Percentiles rank a stretch among this genome's conserved stretches.
Evolutionary conservation across 345 rosid genomes (phyloP).

Genomic region (Pistacia vera): DNA sequence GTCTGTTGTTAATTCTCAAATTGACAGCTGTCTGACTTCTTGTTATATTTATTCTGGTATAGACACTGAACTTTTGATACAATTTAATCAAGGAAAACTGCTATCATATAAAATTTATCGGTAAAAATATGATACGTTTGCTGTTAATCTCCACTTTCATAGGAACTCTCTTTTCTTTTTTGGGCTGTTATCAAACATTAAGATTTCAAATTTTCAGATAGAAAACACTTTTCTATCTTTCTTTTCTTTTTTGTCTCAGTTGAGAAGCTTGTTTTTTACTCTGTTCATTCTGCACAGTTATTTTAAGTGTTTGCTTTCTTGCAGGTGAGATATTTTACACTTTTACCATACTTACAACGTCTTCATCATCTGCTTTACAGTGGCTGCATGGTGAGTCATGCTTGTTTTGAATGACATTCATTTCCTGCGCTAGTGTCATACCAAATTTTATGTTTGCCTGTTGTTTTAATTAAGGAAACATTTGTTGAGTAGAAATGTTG

Average conservation of each 20-base stretch:
- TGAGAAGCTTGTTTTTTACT: neutral
- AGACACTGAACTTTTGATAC: neutral
- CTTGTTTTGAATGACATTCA: conserved; percentile 17
- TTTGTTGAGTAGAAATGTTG: too few relatives aligned
- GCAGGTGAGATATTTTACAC: conserved; percentile 79
- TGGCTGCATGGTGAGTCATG: conserved; percentile 86
- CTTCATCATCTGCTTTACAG: conserved; percentile 62
- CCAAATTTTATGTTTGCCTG: too few relatives aligned
- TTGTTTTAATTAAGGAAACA: neutral
- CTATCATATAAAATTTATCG: neutral
- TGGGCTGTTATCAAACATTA: neutral
- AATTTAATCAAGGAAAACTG: neutral
- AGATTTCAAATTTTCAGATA: neutral
- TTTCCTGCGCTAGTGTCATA: neutral
- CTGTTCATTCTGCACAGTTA: too few relatives aligned
- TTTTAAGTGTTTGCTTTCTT: conserved; percentile 18
- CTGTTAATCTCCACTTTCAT: neutral
- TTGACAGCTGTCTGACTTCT: neutral
- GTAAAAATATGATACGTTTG: neutral
- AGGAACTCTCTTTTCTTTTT: neutral
- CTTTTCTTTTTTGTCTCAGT: neutral
- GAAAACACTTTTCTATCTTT: neutral
- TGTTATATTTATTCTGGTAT: neutral
- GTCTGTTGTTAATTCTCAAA: neutral
- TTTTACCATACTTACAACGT: conserved; percentile 77